Evolutionary conservation across 2,329 filamentous ascomycete species (phyloP).

Genomic region (Aspergillaceae sp.): DNA sequence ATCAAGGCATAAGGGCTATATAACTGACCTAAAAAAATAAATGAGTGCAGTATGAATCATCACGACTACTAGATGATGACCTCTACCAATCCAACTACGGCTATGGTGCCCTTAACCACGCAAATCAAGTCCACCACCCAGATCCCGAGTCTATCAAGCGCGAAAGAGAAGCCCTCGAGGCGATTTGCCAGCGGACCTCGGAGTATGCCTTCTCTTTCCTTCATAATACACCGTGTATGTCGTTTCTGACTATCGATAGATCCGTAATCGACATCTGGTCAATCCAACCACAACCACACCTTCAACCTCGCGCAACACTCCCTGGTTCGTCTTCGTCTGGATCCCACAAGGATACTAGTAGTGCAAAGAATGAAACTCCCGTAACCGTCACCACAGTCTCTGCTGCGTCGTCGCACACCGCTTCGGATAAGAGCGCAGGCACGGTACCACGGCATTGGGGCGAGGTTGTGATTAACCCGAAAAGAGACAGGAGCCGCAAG

Average conservation of each 20-base stretch:
- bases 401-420: slow-evolving; percentile 1
- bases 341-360: background rate
- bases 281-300: slow-evolving; percentile 34
- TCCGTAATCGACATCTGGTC: slow-evolving; percentile 40
- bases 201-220: slow-evolving; percentile 26
- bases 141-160: slow-evolving; percentile 36
- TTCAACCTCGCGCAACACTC: slow-evolving; percentile 30
- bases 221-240: background rate
- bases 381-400: slow-evolving; percentile 3
- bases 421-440: slow-evolving; percentile 7
- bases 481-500: slow-evolving; percentile 23
- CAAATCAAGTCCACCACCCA: slow-evolving; percentile 28
- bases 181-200: slow-evolving; percentile 40
- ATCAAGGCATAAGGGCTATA: too few species aligned
- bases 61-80: slow-evolving; percentile 38
- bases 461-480: slow-evolving; percentile 35
- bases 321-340: slow-evolving; percentile 15
- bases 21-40: too few species aligned
- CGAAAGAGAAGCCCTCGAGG: slow-evolving; percentile 38
- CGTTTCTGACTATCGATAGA: slow-evolving; percentile 14
- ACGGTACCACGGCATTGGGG: slow-evolving; percentile 36
- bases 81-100: slow-evolving; percentile 37
- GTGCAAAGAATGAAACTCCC: background rate
- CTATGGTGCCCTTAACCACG: slow-evolving; percentile 33
- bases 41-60: slow-evolving; percentile 28